Conservation (phyloP, 768 basidiomycete genomes). For the Leccinum aurantiacum region DNA sequence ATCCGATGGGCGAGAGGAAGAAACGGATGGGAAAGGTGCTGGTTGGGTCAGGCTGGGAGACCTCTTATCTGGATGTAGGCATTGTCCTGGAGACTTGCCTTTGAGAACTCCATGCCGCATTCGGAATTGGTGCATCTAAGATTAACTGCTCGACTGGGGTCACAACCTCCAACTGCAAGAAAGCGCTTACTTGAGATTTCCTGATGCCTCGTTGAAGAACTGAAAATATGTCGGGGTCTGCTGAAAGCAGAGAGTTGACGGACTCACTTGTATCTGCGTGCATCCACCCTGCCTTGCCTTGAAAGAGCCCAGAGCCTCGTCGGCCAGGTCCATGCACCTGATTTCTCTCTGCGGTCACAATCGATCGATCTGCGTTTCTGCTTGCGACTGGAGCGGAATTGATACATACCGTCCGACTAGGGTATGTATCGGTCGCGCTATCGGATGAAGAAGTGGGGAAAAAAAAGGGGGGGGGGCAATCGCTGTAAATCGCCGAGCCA, state of each 20-base stretch:
- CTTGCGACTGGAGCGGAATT: background rate
- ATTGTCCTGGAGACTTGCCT: slow-evolving; percentile 39
- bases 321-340: slow-evolving; percentile 43
- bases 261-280: slow-evolving; percentile 42
- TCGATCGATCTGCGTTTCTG: slow-evolving; percentile 10
- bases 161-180: slow-evolving; percentile 5
- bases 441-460: background rate
- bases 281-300: slow-evolving; percentile 41
- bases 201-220: slow-evolving; percentile 41
- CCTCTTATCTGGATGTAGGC: slow-evolving; percentile 43
- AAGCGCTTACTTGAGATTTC: slow-evolving; percentile 37
- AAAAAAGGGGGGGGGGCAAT: background rate
- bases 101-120: slow-evolving; percentile 42
- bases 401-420: slow-evolving; percentile 34
- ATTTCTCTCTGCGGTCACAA: slow-evolving; percentile 37
- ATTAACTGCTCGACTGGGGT: slow-evolving; percentile 13
- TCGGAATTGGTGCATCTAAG: slow-evolving; percentile 39
- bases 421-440: slow-evolving; percentile 35
- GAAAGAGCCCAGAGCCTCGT: slow-evolving; percentile 41
- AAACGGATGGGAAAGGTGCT: background rate
- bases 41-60: slow-evolving; percentile 31
- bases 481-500: slow-evolving; percentile 17
- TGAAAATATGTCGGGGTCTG: slow-evolving; percentile 14
- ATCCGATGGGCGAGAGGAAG: background rate
- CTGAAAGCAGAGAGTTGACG: background rate